A percentile compares a stretch with the other conserved stretches of the same genome.
phyloP scores from a whole-genome alignment of 345 rosid species.

The Abelmoschus esculentus region DNA sequence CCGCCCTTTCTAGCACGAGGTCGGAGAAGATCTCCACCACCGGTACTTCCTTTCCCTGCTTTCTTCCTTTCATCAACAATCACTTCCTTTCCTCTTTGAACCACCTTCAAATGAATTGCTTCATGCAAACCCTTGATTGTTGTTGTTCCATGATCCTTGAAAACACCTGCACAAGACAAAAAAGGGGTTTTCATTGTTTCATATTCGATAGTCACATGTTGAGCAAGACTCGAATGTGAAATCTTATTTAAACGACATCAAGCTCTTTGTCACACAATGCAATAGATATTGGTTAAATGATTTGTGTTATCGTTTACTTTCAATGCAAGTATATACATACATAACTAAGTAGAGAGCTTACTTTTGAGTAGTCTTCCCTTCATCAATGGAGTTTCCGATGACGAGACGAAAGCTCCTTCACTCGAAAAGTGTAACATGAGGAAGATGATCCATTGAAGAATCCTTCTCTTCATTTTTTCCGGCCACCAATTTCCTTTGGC shows the following conservation, averaged over 20 bases:
- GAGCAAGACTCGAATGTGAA: too few relatives aligned
- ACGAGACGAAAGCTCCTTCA: not conserved
- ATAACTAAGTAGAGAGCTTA: not conserved
- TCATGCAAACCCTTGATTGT: not conserved
- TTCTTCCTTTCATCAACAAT: not conserved
- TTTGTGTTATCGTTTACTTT: too few relatives aligned
- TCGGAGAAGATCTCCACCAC: slow-evolving; percentile 4
- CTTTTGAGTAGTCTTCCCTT: slow-evolving; percentile 3
- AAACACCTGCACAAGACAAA: not conserved
- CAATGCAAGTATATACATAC: too few relatives aligned
- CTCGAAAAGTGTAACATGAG: not conserved
- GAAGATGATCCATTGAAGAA: slow-evolving; percentile 3
- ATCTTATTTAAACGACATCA: too few relatives aligned
- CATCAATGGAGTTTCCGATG: not conserved
- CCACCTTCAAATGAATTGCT: not conserved
- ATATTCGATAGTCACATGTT: too few relatives aligned
- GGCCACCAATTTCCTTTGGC: not conserved
- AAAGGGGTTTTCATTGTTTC: not conserved
- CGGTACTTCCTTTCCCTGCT: not conserved
- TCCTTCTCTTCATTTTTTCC: not conserved
- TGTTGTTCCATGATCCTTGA: not conserved
- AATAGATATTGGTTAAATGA: too few relatives aligned
- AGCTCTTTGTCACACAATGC: too few relatives aligned
- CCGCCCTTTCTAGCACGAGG: not conserved
- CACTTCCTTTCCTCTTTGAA: not conserved